Percentiles rank a stretch among this genome's conserved stretches.
These are phyloP conservation scores for Teratosphaeria nubilosa DNA, from an alignment of 2,329 filamentous ascomycete species.

Conservation along the genomic window DNA sequence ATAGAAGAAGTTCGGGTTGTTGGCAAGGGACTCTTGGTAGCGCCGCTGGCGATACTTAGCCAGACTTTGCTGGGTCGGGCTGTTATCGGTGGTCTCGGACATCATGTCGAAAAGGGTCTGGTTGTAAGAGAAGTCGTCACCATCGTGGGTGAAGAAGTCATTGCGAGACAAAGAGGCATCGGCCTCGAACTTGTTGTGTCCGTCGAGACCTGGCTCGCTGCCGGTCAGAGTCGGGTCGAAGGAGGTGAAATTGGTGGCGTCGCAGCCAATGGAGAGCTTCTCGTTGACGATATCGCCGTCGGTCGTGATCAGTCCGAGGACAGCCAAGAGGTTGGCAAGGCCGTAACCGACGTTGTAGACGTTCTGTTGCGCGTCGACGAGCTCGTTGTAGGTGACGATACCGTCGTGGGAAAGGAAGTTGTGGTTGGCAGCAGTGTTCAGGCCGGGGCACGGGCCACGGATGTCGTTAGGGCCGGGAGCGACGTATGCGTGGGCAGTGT, in stretches of 20 bases:
- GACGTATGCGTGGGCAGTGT: conserved; percentile 27
- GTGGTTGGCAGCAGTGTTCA: conserved; percentile 36
- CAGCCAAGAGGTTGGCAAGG: conserved; percentile 30
- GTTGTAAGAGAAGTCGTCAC: conserved; percentile 25
- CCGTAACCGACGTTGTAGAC: conserved; percentile 37
- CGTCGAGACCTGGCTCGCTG: conserved; percentile 32
- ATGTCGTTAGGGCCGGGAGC: conserved; percentile 31
- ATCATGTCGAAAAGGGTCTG: conserved; percentile 32
- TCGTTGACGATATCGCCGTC: conserved; percentile 34
- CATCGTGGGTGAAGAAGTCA: conserved; percentile 30
- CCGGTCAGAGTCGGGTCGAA: conserved; percentile 25
- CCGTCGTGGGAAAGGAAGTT: conserved; percentile 35
- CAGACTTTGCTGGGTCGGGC: conserved; percentile 30
- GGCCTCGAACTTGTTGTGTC: conserved; percentile 36
- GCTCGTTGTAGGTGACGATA: conserved; percentile 32
- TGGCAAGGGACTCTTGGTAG: conserved; percentile 28
- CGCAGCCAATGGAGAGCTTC: conserved; percentile 37
- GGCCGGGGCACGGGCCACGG: conserved; percentile 32
- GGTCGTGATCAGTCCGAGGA: conserved; percentile 29
- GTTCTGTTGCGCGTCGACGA: conserved; percentile 38
- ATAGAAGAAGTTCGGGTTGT: conserved; percentile 35
- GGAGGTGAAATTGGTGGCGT: conserved; percentile 34
- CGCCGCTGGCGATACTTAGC: conserved; percentile 31
- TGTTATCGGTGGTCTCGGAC: conserved; percentile 22
- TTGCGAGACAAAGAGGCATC: conserved; percentile 33